Evolutionary conservation across 2,329 filamentous ascomycete species (phyloP).

Genomic region (Endocalyx cinctus): DNA sequence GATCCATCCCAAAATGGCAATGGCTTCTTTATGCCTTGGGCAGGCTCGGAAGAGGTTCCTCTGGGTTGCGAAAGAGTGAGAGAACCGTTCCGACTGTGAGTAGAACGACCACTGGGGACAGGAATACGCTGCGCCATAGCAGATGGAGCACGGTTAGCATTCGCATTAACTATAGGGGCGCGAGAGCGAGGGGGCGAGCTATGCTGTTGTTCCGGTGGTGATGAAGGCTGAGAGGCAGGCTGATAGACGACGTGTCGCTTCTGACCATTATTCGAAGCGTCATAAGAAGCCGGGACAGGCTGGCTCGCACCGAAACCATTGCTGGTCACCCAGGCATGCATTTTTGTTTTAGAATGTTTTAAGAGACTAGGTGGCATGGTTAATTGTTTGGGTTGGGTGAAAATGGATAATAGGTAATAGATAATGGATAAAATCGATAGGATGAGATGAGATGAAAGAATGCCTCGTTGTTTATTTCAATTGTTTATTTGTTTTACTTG

Average conservation of each 20-base stretch:
- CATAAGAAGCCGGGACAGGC: constrained; percentile 19
- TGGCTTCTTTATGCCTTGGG: constrained; percentile 15
- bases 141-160: constrained; percentile 19
- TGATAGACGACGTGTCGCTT: constrained; percentile 18
- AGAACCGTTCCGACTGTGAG: constrained; percentile 21
- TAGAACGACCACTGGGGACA: constrained; percentile 14
- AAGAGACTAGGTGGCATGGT: constrained; percentile 27
- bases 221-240: too few species aligned
- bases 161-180: constrained; percentile 24
- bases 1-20: constrained; percentile 29
- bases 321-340: constrained; percentile 30
- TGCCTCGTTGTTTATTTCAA: too few species aligned
- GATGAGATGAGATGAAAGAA: too few species aligned
- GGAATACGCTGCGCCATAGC: constrained; percentile 16
- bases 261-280: constrained; percentile 14
- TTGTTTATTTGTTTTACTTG: constrained; percentile 13
- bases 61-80: constrained; percentile 15
- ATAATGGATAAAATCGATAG: too few species aligned
- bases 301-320: constrained; percentile 20
- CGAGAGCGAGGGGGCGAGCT: constrained; percentile 22
- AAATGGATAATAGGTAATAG: too few species aligned
- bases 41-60: constrained; percentile 18
- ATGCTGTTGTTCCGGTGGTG: too few species aligned
- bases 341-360: constrained; percentile 27
- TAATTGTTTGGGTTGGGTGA: too few species aligned